These are phyloP conservation scores for Solioccasus polychromus DNA, from an alignment of 768 basidiomycete species.

Conservation along the genomic window DNA sequence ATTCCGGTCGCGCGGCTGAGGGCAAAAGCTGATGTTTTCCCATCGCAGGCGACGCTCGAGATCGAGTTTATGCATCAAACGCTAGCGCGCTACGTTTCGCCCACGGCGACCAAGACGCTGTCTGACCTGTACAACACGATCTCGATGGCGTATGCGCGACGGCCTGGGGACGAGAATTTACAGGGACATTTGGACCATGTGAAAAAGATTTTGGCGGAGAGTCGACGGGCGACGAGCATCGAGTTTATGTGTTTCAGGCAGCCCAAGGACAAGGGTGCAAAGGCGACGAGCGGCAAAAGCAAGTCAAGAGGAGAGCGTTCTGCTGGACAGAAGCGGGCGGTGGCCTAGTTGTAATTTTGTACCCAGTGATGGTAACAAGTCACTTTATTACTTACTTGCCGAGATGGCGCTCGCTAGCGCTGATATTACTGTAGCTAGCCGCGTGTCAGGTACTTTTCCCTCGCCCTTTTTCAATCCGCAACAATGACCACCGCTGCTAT, in stretches of 20 bases:
- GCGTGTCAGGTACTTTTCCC: too few relatives aligned
- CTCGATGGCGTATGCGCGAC: slow-evolving; percentile 85
- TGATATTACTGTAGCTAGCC: too few relatives aligned
- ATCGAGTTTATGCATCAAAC: slow-evolving; percentile 99
- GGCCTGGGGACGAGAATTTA: slow-evolving; percentile 81
- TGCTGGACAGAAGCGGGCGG: slow-evolving; percentile 20
- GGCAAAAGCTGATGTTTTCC: too few relatives aligned
- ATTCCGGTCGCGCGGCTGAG: too few relatives aligned
- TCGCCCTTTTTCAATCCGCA: slow-evolving; percentile 7
- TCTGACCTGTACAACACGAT: slow-evolving; percentile 94
- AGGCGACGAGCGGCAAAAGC: slow-evolving; percentile 12
- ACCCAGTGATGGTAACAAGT: too few relatives aligned
- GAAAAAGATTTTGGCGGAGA: slow-evolving; percentile 85
- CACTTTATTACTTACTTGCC: not conserved
- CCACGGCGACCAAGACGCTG: slow-evolving; percentile 75
- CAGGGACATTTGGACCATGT: slow-evolving; percentile 87
- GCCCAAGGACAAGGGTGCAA: slow-evolving; percentile 45
- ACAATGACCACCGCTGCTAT: slow-evolving; percentile 5
- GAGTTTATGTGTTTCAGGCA: slow-evolving; percentile 93
- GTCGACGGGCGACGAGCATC: slow-evolving; percentile 85
- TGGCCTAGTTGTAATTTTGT: not conserved
- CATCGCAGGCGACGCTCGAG: slow-evolving; percentile 88
- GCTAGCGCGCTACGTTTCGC: slow-evolving; percentile 82
- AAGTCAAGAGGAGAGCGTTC: slow-evolving; percentile 23
- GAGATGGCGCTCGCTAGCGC: not conserved